A percentile compares a stretch with the other conserved stretches of the same genome.
These are phyloP conservation scores for Apiospora arundinis DNA, from an alignment of 2,329 filamentous ascomycete species.

Conservation along the genomic window DNA sequence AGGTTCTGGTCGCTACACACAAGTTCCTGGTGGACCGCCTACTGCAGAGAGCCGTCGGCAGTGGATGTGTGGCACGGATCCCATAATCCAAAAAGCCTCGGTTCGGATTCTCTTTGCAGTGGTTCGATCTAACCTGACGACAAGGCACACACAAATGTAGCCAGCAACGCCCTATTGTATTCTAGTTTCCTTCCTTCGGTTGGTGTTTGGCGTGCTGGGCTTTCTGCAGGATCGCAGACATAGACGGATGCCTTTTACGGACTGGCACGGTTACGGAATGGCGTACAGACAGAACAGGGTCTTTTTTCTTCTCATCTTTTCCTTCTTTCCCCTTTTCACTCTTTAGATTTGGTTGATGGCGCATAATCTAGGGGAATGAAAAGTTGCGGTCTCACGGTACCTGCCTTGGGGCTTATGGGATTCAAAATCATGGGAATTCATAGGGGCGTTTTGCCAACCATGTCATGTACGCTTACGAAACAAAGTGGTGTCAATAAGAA, in stretches of 20 bases:
- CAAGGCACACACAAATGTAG: neutral
- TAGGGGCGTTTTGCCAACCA: neutral
- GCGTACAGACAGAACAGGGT: neutral
- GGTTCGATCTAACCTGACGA: neutral
- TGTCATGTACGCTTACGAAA: conserved; percentile 1
- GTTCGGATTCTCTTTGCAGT: neutral
- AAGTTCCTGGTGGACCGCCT: neutral
- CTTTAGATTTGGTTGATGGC: conserved; percentile 7
- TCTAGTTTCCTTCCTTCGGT: neutral
- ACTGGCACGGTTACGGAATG: conserved; percentile 7
- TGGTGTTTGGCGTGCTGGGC: neutral
- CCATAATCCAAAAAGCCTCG: neutral
- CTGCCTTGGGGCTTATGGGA: neutral
- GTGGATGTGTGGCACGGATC: neutral
- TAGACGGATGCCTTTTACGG: conserved; percentile 12
- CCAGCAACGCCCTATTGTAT: neutral
- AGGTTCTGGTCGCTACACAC: neutral
- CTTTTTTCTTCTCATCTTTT: neutral
- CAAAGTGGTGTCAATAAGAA: neutral
- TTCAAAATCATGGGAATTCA: neutral
- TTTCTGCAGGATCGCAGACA: conserved; percentile 12
- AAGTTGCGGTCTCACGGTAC: neutral
- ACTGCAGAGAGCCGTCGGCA: conserved; percentile 13
- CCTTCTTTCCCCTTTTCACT: neutral
- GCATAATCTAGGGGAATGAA: conserved; percentile 5